Evolutionary conservation across 768 basidiomycete species (phyloP).

Genomic region (Termitomyces sp.): DNA sequence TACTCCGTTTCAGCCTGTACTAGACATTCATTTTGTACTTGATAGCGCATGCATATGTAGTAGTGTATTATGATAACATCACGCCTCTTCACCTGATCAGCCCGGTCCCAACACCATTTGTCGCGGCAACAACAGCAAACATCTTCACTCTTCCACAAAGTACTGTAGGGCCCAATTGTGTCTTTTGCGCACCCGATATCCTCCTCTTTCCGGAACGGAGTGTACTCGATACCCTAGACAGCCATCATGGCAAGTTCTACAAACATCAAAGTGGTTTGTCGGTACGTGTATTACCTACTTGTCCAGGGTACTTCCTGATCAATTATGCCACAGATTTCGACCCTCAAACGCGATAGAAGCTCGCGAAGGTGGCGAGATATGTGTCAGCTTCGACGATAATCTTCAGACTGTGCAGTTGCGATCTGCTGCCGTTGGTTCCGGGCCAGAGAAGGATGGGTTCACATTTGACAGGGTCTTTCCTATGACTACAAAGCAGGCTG

Average conservation of each 20-base stretch:
- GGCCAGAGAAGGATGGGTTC: conserved; percentile 96
- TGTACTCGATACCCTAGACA: conserved; percentile 13
- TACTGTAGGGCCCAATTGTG: conserved; percentile 2
- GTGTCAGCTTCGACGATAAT: conserved; percentile 86
- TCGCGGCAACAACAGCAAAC: conserved; percentile 24
- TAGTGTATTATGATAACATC: conserved; percentile 10
- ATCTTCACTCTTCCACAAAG: conserved; percentile 6
- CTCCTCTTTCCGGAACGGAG: conserved; percentile 13
- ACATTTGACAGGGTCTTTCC: conserved; percentile 97
- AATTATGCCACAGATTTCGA: conserved; percentile 63
- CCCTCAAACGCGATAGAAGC: conserved; percentile 90
- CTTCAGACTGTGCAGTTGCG: conserved; percentile 79
- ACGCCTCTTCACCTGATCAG: background rate
- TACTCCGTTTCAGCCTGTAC: conserved; percentile 7
- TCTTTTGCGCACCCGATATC: conserved; percentile 13
- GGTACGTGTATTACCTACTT: conserved; percentile 47
- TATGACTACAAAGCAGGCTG: conserved; percentile 83
- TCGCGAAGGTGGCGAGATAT: conserved; percentile 83
- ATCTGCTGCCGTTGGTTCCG: conserved; percentile 60
- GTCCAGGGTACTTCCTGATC: conserved; percentile 10
- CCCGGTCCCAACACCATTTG: background rate
- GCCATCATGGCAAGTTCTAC: conserved; percentile 64
- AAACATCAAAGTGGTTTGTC: conserved; percentile 99
- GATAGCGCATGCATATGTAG: conserved; percentile 5
- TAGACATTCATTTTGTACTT: conserved; percentile 13